Conservation (phyloP, 2,329 filamentous ascomycete species). For the Fusarium anthophilum region DNA sequence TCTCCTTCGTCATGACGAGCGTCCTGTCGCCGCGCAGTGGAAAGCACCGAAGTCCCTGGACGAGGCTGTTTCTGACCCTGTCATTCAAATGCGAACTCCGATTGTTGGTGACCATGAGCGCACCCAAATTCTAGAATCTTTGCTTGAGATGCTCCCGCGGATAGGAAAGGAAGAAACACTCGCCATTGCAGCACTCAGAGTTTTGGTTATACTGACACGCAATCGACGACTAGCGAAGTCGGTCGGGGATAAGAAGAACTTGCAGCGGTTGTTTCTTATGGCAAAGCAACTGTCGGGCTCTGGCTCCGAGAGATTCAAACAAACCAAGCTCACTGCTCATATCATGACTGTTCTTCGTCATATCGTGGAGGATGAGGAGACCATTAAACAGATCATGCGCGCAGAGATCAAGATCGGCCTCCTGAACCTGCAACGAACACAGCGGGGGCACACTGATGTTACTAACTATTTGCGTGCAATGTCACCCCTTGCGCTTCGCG, state of each 20-base stretch:
- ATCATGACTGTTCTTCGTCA: constrained; percentile 91
- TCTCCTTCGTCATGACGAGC: constrained; percentile 87
- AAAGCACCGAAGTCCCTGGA: constrained; percentile 62
- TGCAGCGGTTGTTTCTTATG: constrained; percentile 93
- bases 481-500: constrained; percentile 81
- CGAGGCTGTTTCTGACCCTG: constrained; percentile 60
- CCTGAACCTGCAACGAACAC: constrained; percentile 61
- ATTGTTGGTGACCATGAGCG: constrained; percentile 69
- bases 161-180: constrained; percentile 88
- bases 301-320: constrained; percentile 76
- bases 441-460: constrained; percentile 71
- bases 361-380: constrained; percentile 92
- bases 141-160: constrained; percentile 85
- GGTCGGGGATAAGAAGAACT: constrained; percentile 86
- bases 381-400: constrained; percentile 89
- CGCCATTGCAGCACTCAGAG: constrained; percentile 82
- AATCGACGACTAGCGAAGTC: constrained; percentile 76
- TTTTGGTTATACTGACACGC: constrained; percentile 88
- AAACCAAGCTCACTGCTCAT: constrained; percentile 62
- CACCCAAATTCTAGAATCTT: constrained; percentile 73
- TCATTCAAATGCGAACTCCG: constrained; percentile 70
- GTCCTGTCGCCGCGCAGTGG: constrained; percentile 80
- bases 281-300: constrained; percentile 87
- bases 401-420: constrained; percentile 87
- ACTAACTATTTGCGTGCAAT: constrained; percentile 78